A percentile compares a stretch with the other conserved stretches of the same genome.
Evolutionary conservation across 345 rosid species (phyloP).

Genomic region (Geranium rotundifolium): DNA sequence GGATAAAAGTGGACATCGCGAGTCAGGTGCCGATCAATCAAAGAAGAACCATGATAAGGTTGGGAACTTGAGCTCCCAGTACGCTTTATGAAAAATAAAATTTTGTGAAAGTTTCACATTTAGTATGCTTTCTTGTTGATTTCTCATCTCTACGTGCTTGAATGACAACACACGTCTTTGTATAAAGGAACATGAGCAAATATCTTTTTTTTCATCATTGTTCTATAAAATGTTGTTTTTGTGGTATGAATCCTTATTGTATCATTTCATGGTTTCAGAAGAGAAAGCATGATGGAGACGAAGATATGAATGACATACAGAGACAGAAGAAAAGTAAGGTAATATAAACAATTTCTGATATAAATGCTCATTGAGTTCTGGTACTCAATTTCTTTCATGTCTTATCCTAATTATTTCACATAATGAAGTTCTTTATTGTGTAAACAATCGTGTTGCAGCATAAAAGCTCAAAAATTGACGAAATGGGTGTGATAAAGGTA

Average conservation of each 20-base stretch:
- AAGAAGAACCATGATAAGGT: slow-evolving; percentile 92
- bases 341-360: slow-evolving; percentile 7
- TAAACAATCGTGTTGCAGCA: slow-evolving; percentile 36
- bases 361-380: not conserved
- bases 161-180: not conserved
- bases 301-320: slow-evolving; percentile 70
- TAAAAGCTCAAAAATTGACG: slow-evolving; percentile 80
- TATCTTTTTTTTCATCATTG: not conserved
- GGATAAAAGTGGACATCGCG: slow-evolving; percentile 71
- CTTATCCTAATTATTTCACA: not conserved
- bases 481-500: slow-evolving; percentile 79
- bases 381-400: not conserved
- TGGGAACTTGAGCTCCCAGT: slow-evolving; percentile 12
- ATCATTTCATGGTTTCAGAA: slow-evolving; percentile 42
- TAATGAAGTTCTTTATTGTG: not conserved
- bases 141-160: not conserved
- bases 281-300: slow-evolving; percentile 93
- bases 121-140: not conserved
- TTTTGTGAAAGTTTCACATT: not conserved
- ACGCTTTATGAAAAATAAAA: slow-evolving; percentile 21
- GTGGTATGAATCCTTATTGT: slow-evolving; percentile 4
- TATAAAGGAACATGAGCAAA: not conserved
- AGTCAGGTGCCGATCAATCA: slow-evolving; percentile 63
- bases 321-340: slow-evolving; percentile 95
- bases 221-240: not conserved